Evolutionary conservation across 306 rosid genomes (phyloP).

Genomic region (Prunus davidiana): DNA sequence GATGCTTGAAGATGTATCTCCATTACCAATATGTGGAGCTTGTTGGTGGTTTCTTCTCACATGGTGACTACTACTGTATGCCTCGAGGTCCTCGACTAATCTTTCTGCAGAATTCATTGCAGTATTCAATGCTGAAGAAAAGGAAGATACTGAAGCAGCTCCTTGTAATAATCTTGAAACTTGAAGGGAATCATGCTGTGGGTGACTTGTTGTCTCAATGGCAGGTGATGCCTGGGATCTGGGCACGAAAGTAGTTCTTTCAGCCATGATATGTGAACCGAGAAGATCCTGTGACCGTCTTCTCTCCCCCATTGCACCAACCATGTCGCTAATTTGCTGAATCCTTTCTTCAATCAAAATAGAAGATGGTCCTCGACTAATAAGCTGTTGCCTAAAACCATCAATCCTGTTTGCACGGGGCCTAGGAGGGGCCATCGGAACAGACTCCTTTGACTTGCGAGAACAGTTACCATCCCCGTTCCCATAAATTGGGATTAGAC

Average conservation of each 20-base stretch:
- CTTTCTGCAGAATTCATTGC: slow-evolving; percentile 62
- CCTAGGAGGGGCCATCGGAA: slow-evolving; percentile 48
- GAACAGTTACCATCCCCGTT: slow-evolving; percentile 21
- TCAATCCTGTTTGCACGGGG: slow-evolving; percentile 60
- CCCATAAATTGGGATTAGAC: slow-evolving; percentile 68
- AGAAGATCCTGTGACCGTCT: slow-evolving; percentile 26
- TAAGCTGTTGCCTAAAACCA: slow-evolving; percentile 48
- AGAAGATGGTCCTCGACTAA: slow-evolving; percentile 38
- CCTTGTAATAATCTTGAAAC: slow-evolving; percentile 55
- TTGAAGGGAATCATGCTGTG: slow-evolving; percentile 24
- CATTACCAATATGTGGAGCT: slow-evolving; percentile 17
- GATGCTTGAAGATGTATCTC: slow-evolving; percentile 29
- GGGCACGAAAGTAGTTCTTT: slow-evolving; percentile 28
- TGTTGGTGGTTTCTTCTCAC: slow-evolving; percentile 27
- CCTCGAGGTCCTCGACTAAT: slow-evolving; percentile 59
- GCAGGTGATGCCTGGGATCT: slow-evolving; percentile 21
- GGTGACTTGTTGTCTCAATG: slow-evolving; percentile 25
- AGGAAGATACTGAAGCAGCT: slow-evolving; percentile 61
- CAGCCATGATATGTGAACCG: slow-evolving; percentile 11
- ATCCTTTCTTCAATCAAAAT: slow-evolving; percentile 48
- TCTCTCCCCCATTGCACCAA: slow-evolving; percentile 47
- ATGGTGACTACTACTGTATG: slow-evolving; percentile 34
- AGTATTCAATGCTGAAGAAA: slow-evolving; percentile 61
- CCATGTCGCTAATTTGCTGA: slow-evolving; percentile 41
- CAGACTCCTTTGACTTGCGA: slow-evolving; percentile 23